phyloP scores from a whole-genome alignment of 1,139 yeast genomes.

The Lodderomyces margitis region DNA sequence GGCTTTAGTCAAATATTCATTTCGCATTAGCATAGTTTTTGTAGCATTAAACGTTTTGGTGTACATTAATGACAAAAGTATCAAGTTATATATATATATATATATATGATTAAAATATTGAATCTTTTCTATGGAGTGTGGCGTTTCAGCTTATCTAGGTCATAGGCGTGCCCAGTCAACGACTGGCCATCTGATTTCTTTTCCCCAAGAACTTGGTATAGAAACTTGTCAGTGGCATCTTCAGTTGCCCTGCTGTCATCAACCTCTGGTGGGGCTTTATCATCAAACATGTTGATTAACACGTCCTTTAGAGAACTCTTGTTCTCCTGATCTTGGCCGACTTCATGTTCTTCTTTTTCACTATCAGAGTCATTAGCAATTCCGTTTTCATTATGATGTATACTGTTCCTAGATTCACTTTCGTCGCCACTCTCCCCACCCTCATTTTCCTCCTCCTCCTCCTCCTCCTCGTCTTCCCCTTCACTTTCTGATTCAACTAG shows the following conservation, averaged over 20 bases:
- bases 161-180: too few relatives aligned
- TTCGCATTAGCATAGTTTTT: slow-evolving; percentile 1
- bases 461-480: slow-evolving; percentile 28
- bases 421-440: slow-evolving; percentile 12
- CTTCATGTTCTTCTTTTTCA: slow-evolving; percentile 12
- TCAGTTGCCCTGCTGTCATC: not conserved
- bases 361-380: slow-evolving; percentile 14
- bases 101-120: too few relatives aligned
- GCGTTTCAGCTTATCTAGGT: too few relatives aligned
- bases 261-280: slow-evolving; percentile 5
- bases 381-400: slow-evolving; percentile 19
- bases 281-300: slow-evolving; percentile 2
- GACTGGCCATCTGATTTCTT: slow-evolving; percentile 7
- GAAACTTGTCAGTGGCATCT: not conserved
- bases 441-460: slow-evolving; percentile 20
- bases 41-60: not conserved
- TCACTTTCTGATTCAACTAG: slow-evolving; percentile 36
- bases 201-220: slow-evolving; percentile 14
- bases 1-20: not conserved
- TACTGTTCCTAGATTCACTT: slow-evolving; percentile 18
- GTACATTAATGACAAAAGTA: not conserved
- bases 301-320: slow-evolving; percentile 4
- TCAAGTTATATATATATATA: not conserved
- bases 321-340: slow-evolving; percentile 7
- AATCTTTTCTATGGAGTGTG: too few relatives aligned